Evolutionary conservation across 371 early-diverging fungal species (phyloP).

Genomic region (Mucor sp.): DNA sequence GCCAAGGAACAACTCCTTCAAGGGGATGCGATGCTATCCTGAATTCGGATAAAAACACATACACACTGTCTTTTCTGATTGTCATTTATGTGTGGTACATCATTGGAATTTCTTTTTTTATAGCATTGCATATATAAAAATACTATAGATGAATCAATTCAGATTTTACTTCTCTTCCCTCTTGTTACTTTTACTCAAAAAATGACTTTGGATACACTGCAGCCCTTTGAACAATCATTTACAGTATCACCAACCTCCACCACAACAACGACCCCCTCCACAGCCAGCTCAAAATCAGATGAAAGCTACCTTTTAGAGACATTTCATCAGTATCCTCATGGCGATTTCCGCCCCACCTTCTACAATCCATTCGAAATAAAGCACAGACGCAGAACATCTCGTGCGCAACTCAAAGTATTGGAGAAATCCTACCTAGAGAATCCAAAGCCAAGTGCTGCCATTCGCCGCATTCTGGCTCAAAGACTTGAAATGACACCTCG

Average conservation of each 20-base stretch:
- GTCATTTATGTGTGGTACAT: not conserved
- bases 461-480: conserved; percentile 68
- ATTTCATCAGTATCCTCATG: conserved; percentile 57
- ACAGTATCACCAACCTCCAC: conserved; percentile 5
- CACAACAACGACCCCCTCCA: not conserved
- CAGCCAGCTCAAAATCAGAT: not conserved
- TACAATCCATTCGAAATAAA: conserved; percentile 82
- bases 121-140: not conserved
- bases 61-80: not conserved
- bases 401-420: conserved; percentile 67
- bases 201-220: conserved; percentile 31
- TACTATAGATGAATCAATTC: too few species aligned
- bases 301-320: conserved; percentile 37
- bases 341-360: conserved; percentile 69
- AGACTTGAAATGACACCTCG: conserved; percentile 86
- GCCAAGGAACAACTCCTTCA: conserved; percentile 1
- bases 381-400: conserved; percentile 75
- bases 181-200: not conserved
- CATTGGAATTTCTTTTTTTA: conserved; percentile 6
- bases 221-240: conserved; percentile 42
- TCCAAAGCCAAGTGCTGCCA: conserved; percentile 70
- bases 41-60: conserved; percentile 3
- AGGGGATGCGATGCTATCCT: conserved; percentile 4
- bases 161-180: not conserved
- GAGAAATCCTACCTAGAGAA: conserved; percentile 70